phyloP scores from a whole-genome alignment of 2,329 filamentous ascomycete genomes.

The Aspergillus terreus region DNA sequence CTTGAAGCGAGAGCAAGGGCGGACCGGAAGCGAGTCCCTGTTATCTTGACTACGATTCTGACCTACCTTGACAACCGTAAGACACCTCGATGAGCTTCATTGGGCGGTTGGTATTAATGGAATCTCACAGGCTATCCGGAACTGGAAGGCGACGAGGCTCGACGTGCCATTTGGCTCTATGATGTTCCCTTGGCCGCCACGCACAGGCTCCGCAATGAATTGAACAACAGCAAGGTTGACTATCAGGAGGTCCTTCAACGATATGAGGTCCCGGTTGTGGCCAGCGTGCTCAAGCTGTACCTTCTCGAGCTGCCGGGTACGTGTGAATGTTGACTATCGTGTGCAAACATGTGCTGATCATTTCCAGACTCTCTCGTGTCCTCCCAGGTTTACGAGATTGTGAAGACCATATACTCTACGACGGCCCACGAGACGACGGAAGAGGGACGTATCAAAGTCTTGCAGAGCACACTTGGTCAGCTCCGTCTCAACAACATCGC shows the following conservation, averaged over 20 bases:
- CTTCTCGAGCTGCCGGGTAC: conserved; percentile 88
- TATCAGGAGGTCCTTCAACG: conserved; percentile 73
- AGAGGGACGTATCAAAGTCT: conserved; percentile 75
- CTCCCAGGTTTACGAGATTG: conserved; percentile 96
- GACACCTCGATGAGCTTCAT: conserved; percentile 10
- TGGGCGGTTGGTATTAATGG: conserved; percentile 3
- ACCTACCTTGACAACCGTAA: conserved; percentile 86
- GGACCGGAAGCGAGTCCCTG: conserved; percentile 90
- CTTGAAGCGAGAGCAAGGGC: conserved; percentile 91
- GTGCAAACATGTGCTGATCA: conserved; percentile 6
- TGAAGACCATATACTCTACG: conserved; percentile 92
- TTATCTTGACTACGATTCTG: conserved; percentile 86
- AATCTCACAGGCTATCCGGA: conserved; percentile 71
- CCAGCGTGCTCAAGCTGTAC: conserved; percentile 88
- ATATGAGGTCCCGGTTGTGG: conserved; percentile 92
- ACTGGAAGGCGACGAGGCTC: conserved; percentile 90
- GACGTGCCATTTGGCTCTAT: conserved; percentile 88
- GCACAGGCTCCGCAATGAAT: conserved; percentile 73
- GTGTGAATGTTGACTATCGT: conserved; percentile 29
- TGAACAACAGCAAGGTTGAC: conserved; percentile 85
- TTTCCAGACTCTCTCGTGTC: conserved; percentile 87
- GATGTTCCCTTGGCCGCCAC: conserved; percentile 83
- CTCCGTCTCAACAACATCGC: conserved; percentile 95
- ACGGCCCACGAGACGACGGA: conserved; percentile 73
- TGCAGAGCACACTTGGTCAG: conserved; percentile 94